Evolutionary conservation across 345 rosid genomes (phyloP).

Genomic region (Psidium friedrichsthalianum): DNA sequence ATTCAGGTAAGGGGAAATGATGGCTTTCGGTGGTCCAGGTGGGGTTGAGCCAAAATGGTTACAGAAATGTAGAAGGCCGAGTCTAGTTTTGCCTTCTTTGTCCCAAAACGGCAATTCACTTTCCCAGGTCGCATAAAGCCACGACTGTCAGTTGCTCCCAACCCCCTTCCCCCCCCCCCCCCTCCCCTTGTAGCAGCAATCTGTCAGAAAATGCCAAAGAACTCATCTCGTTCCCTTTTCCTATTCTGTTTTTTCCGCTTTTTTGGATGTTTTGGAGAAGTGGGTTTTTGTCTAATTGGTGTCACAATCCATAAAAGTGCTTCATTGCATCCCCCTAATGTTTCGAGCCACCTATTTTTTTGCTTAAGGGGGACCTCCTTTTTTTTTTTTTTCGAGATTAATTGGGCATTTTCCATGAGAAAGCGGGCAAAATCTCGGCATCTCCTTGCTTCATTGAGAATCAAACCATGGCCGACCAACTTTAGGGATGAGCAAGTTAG

Average conservation of each 20-base stretch:
- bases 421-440: not conserved
- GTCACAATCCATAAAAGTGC: not conserved
- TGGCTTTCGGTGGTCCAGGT: slow-evolving; percentile 3
- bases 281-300: not conserved
- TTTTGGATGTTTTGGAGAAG: not conserved
- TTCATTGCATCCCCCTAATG: not conserved
- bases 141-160: slow-evolving; percentile 46
- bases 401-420: not conserved
- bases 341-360: too few species aligned
- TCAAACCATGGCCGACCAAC: too few species aligned
- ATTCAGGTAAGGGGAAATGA: slow-evolving; percentile 4
- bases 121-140: slow-evolving; percentile 56
- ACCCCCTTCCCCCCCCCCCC: slow-evolving; percentile 10
- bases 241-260: too few species aligned
- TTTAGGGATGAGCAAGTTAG: too few species aligned
- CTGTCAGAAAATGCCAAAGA: not conserved
- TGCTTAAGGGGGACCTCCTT: too few species aligned
- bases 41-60: not conserved
- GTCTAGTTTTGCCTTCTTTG: slow-evolving; percentile 20
- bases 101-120: slow-evolving; percentile 26
- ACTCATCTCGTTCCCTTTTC: not conserved
- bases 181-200: slow-evolving; percentile 16
- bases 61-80: not conserved
- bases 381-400: too few species aligned
- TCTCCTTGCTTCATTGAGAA: not conserved